Evolutionary conservation across 2,329 filamentous ascomycete genomes (phyloP).

Genomic region (Fusarium nelsonii): DNA sequence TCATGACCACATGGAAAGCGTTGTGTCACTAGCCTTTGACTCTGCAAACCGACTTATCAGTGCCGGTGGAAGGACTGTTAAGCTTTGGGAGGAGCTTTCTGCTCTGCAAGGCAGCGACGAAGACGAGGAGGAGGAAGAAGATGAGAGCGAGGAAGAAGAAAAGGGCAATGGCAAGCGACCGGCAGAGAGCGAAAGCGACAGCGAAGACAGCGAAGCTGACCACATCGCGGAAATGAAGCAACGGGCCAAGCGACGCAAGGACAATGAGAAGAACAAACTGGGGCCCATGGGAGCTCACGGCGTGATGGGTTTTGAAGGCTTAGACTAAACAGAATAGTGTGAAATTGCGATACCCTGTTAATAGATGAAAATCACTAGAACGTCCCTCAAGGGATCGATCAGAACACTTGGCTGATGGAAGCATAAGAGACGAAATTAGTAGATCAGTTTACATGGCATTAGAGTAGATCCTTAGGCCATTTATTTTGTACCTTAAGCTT

Average conservation of each 20-base stretch:
- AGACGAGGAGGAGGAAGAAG: constrained; percentile 56
- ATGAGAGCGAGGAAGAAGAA: constrained; percentile 60
- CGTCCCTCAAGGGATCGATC: too few species aligned
- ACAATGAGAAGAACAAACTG: constrained; percentile 57
- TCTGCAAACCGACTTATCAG: constrained; percentile 87
- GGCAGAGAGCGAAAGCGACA: constrained; percentile 63
- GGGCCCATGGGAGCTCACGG: constrained; percentile 65
- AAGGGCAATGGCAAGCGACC: constrained; percentile 60
- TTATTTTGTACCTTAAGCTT: too few species aligned
- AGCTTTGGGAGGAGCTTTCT: constrained; percentile 91
- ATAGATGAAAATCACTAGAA: background rate
- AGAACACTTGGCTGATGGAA: too few species aligned
- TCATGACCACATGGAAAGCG: constrained; percentile 90
- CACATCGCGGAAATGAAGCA: constrained; percentile 58
- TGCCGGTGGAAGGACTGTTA: constrained; percentile 86
- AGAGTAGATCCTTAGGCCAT: too few species aligned
- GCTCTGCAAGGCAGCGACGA: constrained; percentile 59
- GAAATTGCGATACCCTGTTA: constrained; percentile 26
- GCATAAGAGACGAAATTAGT: too few species aligned
- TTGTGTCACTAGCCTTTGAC: constrained; percentile 86
- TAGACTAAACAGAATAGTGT: constrained; percentile 53
- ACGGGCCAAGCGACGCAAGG: constrained; percentile 59
- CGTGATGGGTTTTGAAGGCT: constrained; percentile 62
- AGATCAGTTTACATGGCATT: too few species aligned
- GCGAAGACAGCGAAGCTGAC: constrained; percentile 57